phyloP scores from a whole-genome alignment of 139 green algal genomes.

The Zygnema cylindricum region DNA sequence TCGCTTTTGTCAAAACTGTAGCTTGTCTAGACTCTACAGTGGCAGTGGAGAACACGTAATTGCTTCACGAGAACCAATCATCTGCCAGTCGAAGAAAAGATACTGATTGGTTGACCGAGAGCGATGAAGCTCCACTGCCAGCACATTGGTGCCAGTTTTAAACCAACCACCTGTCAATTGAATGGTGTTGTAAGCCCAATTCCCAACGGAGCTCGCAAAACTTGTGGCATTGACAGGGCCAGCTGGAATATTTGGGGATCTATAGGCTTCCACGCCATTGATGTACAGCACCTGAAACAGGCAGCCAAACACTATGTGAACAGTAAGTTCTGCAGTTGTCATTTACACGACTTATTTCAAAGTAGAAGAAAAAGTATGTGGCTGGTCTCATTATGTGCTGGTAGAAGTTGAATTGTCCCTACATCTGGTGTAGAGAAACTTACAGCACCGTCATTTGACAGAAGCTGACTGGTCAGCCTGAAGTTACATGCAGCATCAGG shows the following conservation, averaged over 20 bases:
- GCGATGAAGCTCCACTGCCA: conserved; percentile 30
- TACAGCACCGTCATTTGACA: conserved; percentile 4
- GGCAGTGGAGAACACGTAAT: not conserved
- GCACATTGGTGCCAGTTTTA: conserved; percentile 18
- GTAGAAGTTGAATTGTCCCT: not conserved
- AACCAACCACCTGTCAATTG: conserved; percentile 4
- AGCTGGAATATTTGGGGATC: conserved; percentile 31
- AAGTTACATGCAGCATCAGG: conserved; percentile 6
- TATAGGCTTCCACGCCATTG: conserved; percentile 32
- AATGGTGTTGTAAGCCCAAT: not conserved
- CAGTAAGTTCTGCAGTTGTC: not conserved
- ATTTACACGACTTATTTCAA: not conserved
- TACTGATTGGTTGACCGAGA: not conserved
- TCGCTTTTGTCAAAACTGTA: no score
- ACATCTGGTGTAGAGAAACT: not conserved
- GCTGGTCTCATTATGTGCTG: not conserved
- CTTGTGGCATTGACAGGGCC: not conserved
- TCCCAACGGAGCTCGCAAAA: not conserved
- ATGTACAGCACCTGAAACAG: conserved; percentile 16
- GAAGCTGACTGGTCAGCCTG: not conserved
- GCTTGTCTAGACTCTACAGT: not conserved
- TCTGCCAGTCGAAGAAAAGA: not conserved
- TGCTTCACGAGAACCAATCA: conserved; percentile 7
- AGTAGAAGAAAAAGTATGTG: not conserved
- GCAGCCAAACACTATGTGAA: not conserved